Conservation (phyloP, 148 eudicot genomes). For the Amaranthus palmeri region DNA sequence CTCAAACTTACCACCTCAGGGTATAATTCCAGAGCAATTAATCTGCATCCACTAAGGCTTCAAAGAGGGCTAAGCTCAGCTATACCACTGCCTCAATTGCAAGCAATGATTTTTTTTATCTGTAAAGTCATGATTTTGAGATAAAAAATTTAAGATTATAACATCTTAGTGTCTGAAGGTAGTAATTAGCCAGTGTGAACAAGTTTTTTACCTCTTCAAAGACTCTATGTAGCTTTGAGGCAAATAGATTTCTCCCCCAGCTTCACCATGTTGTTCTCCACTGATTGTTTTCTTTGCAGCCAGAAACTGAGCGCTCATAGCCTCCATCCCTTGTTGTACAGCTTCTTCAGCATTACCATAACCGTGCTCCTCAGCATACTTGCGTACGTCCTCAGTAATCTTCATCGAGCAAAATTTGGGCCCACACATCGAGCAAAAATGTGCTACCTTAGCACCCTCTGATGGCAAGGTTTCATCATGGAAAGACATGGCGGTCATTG, state of each 20-base stretch:
- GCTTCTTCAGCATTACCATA: constrained; percentile 96
- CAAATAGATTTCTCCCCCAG: constrained; percentile 94
- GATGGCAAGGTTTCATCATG: constrained; percentile 94
- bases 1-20: constrained; percentile 40
- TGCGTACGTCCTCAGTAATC: constrained; percentile 93
- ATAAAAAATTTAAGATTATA: not conserved
- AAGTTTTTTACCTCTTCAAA: constrained; percentile 31
- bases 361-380: constrained; percentile 96
- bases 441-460: constrained; percentile 97
- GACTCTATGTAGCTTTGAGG: constrained; percentile 72
- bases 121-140: constrained; percentile 5
- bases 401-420: constrained; percentile 99
- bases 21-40: constrained; percentile 21
- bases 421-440: constrained; percentile 99
- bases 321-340: constrained; percentile 81
- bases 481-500: constrained; percentile 93
- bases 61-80: constrained; percentile 18
- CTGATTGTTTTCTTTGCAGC: constrained; percentile 93
- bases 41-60: constrained; percentile 39
- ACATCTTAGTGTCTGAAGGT: not conserved
- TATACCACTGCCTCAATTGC: constrained; percentile 22
- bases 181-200: not conserved
- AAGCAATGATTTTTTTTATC: constrained; percentile 18
- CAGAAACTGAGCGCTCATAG: constrained; percentile 88
- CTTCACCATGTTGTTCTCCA: constrained; percentile 97